phyloP scores from a whole-genome alignment of 2,329 filamentous ascomycete species.

The Colletotrichum lindemuthianum region DNA sequence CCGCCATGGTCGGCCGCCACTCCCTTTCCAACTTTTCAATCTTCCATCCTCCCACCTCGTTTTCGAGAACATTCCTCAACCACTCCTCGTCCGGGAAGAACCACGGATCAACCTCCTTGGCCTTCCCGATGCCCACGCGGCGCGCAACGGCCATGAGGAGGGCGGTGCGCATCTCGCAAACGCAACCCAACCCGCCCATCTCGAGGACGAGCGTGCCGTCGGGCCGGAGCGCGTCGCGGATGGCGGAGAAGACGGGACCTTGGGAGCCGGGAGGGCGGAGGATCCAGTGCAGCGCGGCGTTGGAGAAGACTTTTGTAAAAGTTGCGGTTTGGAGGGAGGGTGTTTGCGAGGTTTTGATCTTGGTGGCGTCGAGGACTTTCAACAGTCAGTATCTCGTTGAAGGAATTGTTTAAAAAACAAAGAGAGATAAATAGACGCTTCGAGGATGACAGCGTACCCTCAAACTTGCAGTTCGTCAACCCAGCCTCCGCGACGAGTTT shows the following conservation, averaged over 20 bases:
- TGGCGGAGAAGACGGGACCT: conserved; percentile 61
- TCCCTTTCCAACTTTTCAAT: conserved; percentile 68
- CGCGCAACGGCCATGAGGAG: conserved; percentile 63
- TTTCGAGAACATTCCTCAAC: conserved; percentile 56
- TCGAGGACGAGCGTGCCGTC: conserved; percentile 73
- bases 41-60: conserved; percentile 56
- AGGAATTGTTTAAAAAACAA: background rate
- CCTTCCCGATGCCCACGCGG: conserved; percentile 60
- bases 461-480: conserved; percentile 52
- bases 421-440: background rate
- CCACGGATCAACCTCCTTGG: conserved; percentile 69
- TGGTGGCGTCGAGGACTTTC: conserved; percentile 58
- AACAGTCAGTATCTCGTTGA: background rate
- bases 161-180: conserved; percentile 69
- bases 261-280: conserved; percentile 58
- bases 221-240: conserved; percentile 61
- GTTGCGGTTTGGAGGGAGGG: conserved; percentile 18
- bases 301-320: conserved; percentile 71
- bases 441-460: conserved; percentile 46
- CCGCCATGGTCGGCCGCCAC: conserved; percentile 71
- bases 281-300: conserved; percentile 76
- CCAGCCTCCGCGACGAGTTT: conserved; percentile 50
- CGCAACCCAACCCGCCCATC: conserved; percentile 77
- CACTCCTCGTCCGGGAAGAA: conserved; percentile 76
- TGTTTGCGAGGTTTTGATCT: conserved; percentile 43